Base-by-base conservation (phyloP, 371 early-diverging fungal genomes). In the Sporodiniella umbellata region DNA sequence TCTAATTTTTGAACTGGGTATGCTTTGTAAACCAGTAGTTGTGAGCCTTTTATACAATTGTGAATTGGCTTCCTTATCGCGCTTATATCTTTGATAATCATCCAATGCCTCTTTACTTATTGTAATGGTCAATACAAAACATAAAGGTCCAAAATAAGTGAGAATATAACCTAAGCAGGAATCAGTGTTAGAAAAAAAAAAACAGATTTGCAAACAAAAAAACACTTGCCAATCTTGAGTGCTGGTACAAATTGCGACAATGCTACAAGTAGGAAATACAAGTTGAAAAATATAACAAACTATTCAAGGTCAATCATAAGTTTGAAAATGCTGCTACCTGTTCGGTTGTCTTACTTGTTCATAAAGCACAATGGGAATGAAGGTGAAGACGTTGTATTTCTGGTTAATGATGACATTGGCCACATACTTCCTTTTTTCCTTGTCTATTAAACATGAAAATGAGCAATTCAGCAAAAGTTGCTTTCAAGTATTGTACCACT, bases 231-330 rank as follows among this genome's bases (percentile, higher is more conserved):
- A 31, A 90, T 90, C 62, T 88, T 84, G 46, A 96, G 75, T 17
- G 88, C 85, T 8, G 95, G 95, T 14, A 96, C 79, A 58, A 95
- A 85, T 70, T 99, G 99, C 15, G 95, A 92, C 45, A 99, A 62
- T 8, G 97, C 94, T 5, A 99, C 95, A 15, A 98, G 72, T 42
- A 99, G 72, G 62, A 99, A 99, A 64, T 96, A 99, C 45, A 98
- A 61, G 66, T 99, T 99, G 72, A 98, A 95, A 56, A 99, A 98
- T 56, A 92, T 88, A 58, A 91, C 89, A 79, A 99, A 97, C 92
- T 35, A 35, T 11, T 92, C 56, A 42, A 31, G 33, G 17, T 10
- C n/a, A 14, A 33, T 33, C 22, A 99, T 44, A 98, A 61, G 66
- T 99, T 99, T 72, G 98, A 95, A 56, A 99, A 98, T 56, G 92